Percentiles rank a stretch among this genome's conserved stretches.
Conservation (phyloP, 1,284 basidiomycete genomes). For the Trametes pubescens region DNA sequence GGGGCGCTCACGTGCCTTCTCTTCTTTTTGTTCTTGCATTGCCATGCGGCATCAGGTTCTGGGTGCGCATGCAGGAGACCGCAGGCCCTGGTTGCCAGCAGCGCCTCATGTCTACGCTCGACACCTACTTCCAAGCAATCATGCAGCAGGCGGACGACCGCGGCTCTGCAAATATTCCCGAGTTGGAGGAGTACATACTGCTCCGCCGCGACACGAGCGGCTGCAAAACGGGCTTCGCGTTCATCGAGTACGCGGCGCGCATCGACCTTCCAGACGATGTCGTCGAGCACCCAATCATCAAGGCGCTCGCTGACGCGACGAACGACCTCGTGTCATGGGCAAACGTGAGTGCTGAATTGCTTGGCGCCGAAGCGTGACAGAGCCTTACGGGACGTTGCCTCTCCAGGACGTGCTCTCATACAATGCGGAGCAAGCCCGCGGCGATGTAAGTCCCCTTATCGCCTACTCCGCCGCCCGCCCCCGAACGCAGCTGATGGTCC, state of each 20-base stretch:
- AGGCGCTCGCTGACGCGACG: constrained; percentile 42
- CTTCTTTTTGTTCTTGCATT: constrained; percentile 7
- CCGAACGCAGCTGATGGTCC: constrained; percentile 11
- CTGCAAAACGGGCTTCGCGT: constrained; percentile 50
- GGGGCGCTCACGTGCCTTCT: constrained; percentile 15
- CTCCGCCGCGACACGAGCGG: constrained; percentile 53
- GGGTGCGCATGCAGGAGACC: constrained; percentile 45
- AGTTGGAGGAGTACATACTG: constrained; percentile 49
- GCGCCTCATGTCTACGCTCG: constrained; percentile 50
- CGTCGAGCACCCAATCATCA: constrained; percentile 49
- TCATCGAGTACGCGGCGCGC: constrained; percentile 44
- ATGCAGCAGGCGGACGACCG: constrained; percentile 53
- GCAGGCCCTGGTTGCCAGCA: constrained; percentile 45
- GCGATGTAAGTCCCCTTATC: constrained; percentile 45
- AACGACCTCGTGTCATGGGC: constrained; percentile 53
- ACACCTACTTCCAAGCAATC: constrained; percentile 49
- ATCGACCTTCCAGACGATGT: constrained; percentile 53
- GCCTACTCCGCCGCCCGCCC: neutral
- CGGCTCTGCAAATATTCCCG: constrained; percentile 41
- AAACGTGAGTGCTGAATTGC: constrained; percentile 44
- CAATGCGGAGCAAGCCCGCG: constrained; percentile 52
- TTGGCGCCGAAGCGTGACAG: constrained; percentile 6
- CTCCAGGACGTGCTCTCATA: constrained; percentile 52
- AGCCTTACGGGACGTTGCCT: constrained; percentile 16
- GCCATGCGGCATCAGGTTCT: constrained; percentile 44